Percentiles rank a stretch among this genome's conserved stretches.
phyloP scores from a whole-genome alignment of 2,329 filamentous ascomycete genomes.

The Pseudogymnoascus sp. region DNA sequence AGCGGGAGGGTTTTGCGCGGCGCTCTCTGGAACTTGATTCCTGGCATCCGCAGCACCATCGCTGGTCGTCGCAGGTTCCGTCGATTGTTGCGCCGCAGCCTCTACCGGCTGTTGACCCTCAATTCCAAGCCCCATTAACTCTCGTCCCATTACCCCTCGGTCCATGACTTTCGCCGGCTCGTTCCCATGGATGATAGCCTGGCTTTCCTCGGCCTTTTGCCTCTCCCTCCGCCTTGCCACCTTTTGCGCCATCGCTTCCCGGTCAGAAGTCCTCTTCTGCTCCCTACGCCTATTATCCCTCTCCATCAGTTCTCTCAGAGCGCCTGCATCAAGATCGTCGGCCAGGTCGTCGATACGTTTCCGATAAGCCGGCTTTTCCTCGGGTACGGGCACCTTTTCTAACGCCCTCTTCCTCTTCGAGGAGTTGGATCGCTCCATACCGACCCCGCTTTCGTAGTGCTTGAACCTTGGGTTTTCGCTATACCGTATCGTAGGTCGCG shows the following conservation, averaged over 20 bases:
- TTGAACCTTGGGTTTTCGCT: conserved; percentile 54
- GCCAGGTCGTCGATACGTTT: conserved; percentile 64
- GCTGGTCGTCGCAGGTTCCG: neutral
- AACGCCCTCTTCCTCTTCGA: conserved; percentile 37
- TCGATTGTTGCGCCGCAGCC: conserved; percentile 9
- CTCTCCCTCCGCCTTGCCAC: conserved; percentile 60
- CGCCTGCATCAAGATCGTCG: conserved; percentile 75
- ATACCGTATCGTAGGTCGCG: conserved; percentile 74
- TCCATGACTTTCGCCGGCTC: conserved; percentile 49
- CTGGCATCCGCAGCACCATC: conserved; percentile 18
- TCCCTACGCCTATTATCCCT: conserved; percentile 74
- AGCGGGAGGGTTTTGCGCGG: conserved; percentile 10
- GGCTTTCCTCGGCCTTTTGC: conserved; percentile 49
- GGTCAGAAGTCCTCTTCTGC: conserved; percentile 59
- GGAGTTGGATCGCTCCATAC: conserved; percentile 32
- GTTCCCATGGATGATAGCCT: conserved; percentile 42
- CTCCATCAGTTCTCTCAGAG: conserved; percentile 82
- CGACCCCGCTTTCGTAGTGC: conserved; percentile 33
- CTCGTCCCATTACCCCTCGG: conserved; percentile 51
- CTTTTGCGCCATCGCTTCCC: conserved; percentile 56
- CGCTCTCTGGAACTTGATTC: conserved; percentile 17
- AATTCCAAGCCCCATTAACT: conserved; percentile 46
- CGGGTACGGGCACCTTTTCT: conserved; percentile 46
- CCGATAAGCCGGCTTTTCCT: conserved; percentile 51
- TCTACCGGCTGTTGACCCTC: conserved; percentile 29